Evolutionary conservation across 164 flowering plant species (phyloP).

Genomic region (Umbilicus rupestris): DNA sequence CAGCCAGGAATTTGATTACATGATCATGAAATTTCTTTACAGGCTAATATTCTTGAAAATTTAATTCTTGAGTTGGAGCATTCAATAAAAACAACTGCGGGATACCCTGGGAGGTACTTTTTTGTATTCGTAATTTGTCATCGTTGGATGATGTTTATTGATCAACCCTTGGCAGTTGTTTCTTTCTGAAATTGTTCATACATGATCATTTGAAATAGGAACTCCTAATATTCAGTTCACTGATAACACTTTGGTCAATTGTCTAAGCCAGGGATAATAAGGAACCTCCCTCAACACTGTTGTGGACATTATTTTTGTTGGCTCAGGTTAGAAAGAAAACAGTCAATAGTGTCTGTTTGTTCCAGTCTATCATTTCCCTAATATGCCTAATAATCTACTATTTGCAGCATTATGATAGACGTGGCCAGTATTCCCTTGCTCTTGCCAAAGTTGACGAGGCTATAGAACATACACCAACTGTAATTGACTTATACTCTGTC

Average conservation of each 20-base stretch:
- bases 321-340: conserved; percentile 64
- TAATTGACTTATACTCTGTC: conserved; percentile 80
- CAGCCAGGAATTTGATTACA: not conserved
- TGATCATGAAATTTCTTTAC: conserved; percentile 11
- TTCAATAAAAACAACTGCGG: conserved; percentile 56
- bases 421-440: conserved; percentile 68
- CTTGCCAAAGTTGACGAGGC: conserved; percentile 85
- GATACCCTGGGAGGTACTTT: conserved; percentile 81
- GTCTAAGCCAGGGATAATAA: conserved; percentile 47
- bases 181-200: not conserved
- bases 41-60: conserved; percentile 83
- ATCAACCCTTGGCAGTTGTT: not conserved
- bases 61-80: conserved; percentile 71
- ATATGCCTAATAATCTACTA: not conserved
- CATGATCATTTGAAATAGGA: not conserved
- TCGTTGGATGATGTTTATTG: not conserved
- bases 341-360: conserved; percentile 3
- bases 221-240: not conserved
- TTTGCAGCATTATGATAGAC: conserved; percentile 91
- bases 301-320: conserved; percentile 88
- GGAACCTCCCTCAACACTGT: conserved; percentile 90
- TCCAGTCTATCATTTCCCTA: not conserved
- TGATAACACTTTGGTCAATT: conserved; percentile 5
- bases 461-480: conserved; percentile 92
- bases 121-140: not conserved